Percentiles rank a stretch among this genome's conserved stretches.
phyloP scores from a whole-genome alignment of 2,329 filamentous ascomycete genomes.

The Incumbomyces lentus region DNA sequence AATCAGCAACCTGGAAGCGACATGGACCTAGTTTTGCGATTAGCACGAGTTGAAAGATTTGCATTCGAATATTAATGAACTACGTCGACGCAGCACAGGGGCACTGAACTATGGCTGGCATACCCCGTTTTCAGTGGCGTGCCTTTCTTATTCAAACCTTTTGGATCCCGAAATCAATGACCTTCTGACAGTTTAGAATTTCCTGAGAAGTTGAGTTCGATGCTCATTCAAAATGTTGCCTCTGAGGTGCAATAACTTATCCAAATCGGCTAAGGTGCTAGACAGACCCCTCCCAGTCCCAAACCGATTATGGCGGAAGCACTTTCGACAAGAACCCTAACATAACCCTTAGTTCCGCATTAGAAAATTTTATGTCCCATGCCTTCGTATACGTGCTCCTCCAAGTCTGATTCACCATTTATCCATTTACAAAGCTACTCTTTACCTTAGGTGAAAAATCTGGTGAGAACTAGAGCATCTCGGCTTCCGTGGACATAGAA shows the following conservation, averaged over 20 bases:
- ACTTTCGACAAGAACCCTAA: slow-evolving; percentile 21
- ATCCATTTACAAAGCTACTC: slow-evolving; percentile 28
- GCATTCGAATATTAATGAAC: too few relatives aligned
- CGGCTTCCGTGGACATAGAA: slow-evolving; percentile 39
- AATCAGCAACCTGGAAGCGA: too few relatives aligned
- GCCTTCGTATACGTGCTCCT: slow-evolving; percentile 34
- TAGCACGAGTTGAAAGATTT: too few relatives aligned
- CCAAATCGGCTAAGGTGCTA: neutral
- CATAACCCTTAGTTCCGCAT: slow-evolving; percentile 37
- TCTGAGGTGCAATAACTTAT: too few relatives aligned
- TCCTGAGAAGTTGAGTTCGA: neutral
- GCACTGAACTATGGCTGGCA: too few relatives aligned
- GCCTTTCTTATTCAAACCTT: too few relatives aligned
- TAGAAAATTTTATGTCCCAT: slow-evolving; percentile 37
- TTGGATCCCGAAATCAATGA: too few relatives aligned
- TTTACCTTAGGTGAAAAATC: slow-evolving; percentile 33
- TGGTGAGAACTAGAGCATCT: slow-evolving; percentile 40
- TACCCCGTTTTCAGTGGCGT: too few relatives aligned
- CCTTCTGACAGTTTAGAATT: too few relatives aligned
- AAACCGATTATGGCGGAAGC: slow-evolving; percentile 12
- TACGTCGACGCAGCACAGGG: too few relatives aligned
- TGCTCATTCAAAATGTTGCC: too few relatives aligned
- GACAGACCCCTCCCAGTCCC: neutral
- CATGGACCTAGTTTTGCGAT: too few relatives aligned
- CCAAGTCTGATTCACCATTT: slow-evolving; percentile 30